These are phyloP conservation scores for Paramecium pentaurelia DNA, from an alignment of 73 alveolate genomes.

Conservation along the genomic window DNA sequence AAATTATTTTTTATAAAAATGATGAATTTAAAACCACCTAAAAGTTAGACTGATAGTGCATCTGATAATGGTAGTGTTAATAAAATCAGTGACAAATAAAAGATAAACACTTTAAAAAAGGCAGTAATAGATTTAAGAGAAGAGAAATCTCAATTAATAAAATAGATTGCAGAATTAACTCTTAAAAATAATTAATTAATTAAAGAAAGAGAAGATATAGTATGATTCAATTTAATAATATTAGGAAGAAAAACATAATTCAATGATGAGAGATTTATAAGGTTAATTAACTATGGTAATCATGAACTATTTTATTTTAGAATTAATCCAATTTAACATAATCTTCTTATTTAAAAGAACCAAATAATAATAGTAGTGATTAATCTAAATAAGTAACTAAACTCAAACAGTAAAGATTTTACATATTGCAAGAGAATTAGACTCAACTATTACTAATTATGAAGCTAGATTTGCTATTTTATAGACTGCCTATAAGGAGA, in stretches of 20 bases:
- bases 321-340: background rate
- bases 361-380: background rate
- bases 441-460: background rate
- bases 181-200: background rate
- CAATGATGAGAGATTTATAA: background rate
- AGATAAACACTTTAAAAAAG: background rate
- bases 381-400: background rate
- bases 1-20: background rate
- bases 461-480: background rate
- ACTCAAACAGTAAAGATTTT: background rate
- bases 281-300: background rate
- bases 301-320: background rate
- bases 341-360: background rate
- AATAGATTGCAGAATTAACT: background rate
- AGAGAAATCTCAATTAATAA: background rate
- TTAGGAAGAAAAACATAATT: background rate
- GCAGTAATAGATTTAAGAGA: slow-evolving; percentile 31
- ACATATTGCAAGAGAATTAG: background rate
- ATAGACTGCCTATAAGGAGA: background rate
- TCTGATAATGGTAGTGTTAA: slow-evolving; percentile 7
- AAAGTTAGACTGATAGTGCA: background rate
- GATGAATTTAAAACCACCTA: background rate
- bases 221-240: background rate
- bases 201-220: background rate
- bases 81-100: background rate